A percentile compares a stretch with the other conserved stretches of the same genome.
These are phyloP conservation scores for Xylariomycetidae sp. DNA, from an alignment of 2,329 filamentous ascomycete genomes.

Conservation along the genomic window DNA sequence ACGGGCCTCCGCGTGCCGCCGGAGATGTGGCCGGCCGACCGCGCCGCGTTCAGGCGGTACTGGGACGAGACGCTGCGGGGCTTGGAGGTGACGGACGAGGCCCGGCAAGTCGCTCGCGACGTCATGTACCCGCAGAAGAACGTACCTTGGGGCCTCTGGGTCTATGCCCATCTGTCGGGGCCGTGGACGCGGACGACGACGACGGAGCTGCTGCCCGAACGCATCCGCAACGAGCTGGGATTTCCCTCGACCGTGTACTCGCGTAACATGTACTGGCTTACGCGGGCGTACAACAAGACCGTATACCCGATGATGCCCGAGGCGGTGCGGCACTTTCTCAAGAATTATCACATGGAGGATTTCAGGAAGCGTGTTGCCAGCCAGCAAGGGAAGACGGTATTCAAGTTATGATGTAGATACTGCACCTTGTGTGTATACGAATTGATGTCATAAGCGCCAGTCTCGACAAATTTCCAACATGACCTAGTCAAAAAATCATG, in stretches of 20 bases:
- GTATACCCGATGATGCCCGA: background rate
- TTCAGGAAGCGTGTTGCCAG: background rate
- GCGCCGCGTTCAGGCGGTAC: background rate
- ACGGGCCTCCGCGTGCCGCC: background rate
- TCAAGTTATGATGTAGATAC: constrained; percentile 1
- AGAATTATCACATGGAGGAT: background rate
- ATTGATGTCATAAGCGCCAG: no score
- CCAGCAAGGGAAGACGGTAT: background rate
- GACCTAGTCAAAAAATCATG: no score
- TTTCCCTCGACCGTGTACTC: background rate
- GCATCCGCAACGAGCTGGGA: background rate
- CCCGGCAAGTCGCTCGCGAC: background rate
- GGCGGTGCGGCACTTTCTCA: background rate
- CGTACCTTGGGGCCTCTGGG: background rate
- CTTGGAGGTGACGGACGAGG: background rate
- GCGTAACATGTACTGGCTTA: background rate
- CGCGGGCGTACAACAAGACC: background rate
- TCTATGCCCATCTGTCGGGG: background rate
- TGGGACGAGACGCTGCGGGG: background rate
- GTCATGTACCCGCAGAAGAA: constrained; percentile 1
- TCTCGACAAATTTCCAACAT: no score
- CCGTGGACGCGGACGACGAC: background rate
- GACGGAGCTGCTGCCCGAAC: background rate
- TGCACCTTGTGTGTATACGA: no score
- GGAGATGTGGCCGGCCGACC: background rate